Conservation (phyloP, 2,329 filamentous ascomycete genomes). For the Lachnellula arida region DNA sequence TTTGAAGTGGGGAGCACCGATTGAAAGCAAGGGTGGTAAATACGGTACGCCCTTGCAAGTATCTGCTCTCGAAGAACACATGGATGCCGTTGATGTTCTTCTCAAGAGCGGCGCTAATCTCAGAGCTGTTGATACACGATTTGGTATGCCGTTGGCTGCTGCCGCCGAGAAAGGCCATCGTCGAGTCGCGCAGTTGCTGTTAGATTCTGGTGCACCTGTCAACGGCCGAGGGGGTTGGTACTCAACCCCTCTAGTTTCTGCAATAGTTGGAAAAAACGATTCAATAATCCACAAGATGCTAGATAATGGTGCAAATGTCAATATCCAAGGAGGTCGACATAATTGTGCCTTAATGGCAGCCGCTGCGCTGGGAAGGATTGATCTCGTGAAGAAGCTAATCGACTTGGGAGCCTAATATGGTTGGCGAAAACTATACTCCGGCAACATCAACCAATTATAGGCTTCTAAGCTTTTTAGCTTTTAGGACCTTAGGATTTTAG, state of each 20-base stretch:
- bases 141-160: background rate
- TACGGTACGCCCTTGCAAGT: background rate
- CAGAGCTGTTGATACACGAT: background rate
- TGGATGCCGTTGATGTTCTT: constrained; percentile 5
- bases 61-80: background rate
- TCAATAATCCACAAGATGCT: background rate
- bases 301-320: background rate
- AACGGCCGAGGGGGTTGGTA: background rate
- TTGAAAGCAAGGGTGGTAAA: background rate
- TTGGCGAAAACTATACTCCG: too few species aligned
- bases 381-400: constrained; percentile 2
- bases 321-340: background rate
- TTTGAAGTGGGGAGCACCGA: background rate
- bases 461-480: too few species aligned
- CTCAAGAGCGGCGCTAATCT: constrained; percentile 12
- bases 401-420: constrained; percentile 1
- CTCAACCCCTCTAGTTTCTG: background rate
- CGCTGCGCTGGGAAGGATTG: background rate
- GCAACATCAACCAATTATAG: too few species aligned
- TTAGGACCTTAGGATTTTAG: too few species aligned
- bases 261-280: background rate
- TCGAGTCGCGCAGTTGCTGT: background rate
- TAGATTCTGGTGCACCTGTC: background rate
- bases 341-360: background rate
- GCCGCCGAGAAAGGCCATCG: background rate